Base-by-base conservation (phyloP, 83 land plant species). In the Isoetes engelmannii region DNA sequence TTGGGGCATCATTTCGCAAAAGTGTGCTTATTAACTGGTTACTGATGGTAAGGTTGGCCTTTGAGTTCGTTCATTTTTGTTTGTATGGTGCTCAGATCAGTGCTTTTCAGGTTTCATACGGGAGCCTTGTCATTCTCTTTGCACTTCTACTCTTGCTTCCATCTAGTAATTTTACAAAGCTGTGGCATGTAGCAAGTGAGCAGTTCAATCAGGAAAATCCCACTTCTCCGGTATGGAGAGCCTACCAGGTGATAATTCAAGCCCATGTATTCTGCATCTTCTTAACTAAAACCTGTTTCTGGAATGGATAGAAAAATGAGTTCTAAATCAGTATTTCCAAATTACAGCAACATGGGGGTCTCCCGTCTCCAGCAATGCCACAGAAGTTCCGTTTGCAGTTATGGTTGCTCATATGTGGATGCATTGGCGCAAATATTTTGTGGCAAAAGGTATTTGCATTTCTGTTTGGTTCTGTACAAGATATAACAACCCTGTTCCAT, bases 111-210 rank as follows among this genome's bases (percentile, higher is more conserved):
- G 74, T 70, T 15, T 53, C 43, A 7, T 76, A 76, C 56, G 73
- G 74, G 49, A 63, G 74, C 49, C 62, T 76, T 17, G 47, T 76
- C 43, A 56, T 71, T 28, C 71, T 76, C 47, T 64, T 70, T 63
- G 70, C 79, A 37, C 53, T 48, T 10, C 21, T 76, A 19, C 63
- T 76, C 69, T 74, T 76, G 46, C 74, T 76, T 17, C 79, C 79
- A 4, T 44, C 47, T 12, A 70, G 66, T 76, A 63, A 69, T 20
- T 76, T 76, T 19, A 76, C 79, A 37, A 70, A 63, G 45, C 53
- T 76, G 13, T 76, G 79, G 79, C 79, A 76, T 64, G 79, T 76
- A 12, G 73, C 79, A 28, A 76, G 79, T 57, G 69, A 76, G 48
- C 79, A 70, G 48, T 76, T 76, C 74, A 76, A 76, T 48, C 12